Evolutionary conservation across 768 basidiomycete species (phyloP).

Genomic region (Cystobasidium onofrii): DNA sequence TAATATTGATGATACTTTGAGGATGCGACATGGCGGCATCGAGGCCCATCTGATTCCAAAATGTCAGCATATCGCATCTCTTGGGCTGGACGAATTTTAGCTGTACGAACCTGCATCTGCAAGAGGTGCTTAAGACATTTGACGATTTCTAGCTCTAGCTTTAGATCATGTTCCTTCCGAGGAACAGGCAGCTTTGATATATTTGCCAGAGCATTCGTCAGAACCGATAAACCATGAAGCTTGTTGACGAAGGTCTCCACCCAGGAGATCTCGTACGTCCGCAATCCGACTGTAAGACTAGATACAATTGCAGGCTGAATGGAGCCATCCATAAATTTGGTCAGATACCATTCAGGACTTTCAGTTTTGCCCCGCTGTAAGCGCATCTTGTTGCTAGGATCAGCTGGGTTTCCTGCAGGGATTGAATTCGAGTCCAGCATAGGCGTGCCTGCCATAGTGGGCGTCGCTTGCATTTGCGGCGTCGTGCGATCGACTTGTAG

Average conservation of each 20-base stretch:
- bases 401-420: background rate
- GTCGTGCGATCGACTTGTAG: conserved; percentile 48
- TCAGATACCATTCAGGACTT: conserved; percentile 86
- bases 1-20: conserved; percentile 66
- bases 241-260: conserved; percentile 58
- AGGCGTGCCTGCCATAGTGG: background rate
- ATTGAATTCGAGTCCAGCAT: background rate
- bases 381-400: background rate
- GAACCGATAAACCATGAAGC: conserved; percentile 72
- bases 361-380: conserved; percentile 49
- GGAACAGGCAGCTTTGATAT: conserved; percentile 62
- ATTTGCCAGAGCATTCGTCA: conserved; percentile 67
- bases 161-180: conserved; percentile 62
- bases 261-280: conserved; percentile 73
- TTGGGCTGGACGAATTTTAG: too few relatives aligned
- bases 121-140: conserved; percentile 78
- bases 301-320: conserved; percentile 72
- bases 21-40: conserved; percentile 66
- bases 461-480: conserved; percentile 25
- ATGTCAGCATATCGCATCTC: too few relatives aligned
- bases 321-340: conserved; percentile 77
- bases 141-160: conserved; percentile 75
- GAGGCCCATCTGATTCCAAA: conserved; percentile 60
- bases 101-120: conserved; percentile 52
- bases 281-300: conserved; percentile 61